Evolutionary conservation across 192 early-diverging fungal species (phyloP).

Genomic region (Podila minutissima): DNA sequence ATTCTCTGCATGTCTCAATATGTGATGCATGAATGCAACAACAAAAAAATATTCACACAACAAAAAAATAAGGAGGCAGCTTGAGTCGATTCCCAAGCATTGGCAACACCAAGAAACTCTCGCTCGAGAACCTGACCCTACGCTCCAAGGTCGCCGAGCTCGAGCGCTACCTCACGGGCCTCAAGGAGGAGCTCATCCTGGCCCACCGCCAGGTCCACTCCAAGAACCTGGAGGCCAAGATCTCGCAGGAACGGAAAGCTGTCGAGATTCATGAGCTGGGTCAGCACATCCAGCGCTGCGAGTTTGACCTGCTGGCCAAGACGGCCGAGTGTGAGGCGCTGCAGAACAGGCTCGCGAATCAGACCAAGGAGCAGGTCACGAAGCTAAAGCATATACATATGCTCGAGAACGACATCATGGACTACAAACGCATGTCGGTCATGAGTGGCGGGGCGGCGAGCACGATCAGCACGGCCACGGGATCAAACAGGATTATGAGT

Average conservation of each 20-base stretch:
- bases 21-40: background rate
- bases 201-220: constrained; percentile 23
- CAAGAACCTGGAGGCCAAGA: constrained; percentile 29
- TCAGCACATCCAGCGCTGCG: constrained; percentile 36
- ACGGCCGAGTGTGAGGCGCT: constrained; percentile 27
- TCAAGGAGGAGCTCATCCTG: constrained; percentile 35
- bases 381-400: constrained; percentile 34
- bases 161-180: constrained; percentile 34
- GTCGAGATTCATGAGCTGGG: constrained; percentile 31
- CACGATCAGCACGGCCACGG: background rate
- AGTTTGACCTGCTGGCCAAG: constrained; percentile 22
- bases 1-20: background rate
- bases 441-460: constrained; percentile 9
- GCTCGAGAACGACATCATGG: constrained; percentile 31
- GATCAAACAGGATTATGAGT: background rate
- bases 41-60: background rate
- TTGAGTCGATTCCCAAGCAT: constrained; percentile 13
- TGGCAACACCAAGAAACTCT: constrained; percentile 14
- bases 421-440: constrained; percentile 27
- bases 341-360: constrained; percentile 18
- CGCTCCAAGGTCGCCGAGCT: constrained; percentile 31
- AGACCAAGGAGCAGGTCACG: constrained; percentile 26
- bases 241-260: constrained; percentile 13
- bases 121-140: constrained; percentile 18
- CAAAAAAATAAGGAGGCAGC: background rate